Conservation (phyloP, 2,329 filamentous ascomycete genomes). For the Salinomyces thailandicus region DNA sequence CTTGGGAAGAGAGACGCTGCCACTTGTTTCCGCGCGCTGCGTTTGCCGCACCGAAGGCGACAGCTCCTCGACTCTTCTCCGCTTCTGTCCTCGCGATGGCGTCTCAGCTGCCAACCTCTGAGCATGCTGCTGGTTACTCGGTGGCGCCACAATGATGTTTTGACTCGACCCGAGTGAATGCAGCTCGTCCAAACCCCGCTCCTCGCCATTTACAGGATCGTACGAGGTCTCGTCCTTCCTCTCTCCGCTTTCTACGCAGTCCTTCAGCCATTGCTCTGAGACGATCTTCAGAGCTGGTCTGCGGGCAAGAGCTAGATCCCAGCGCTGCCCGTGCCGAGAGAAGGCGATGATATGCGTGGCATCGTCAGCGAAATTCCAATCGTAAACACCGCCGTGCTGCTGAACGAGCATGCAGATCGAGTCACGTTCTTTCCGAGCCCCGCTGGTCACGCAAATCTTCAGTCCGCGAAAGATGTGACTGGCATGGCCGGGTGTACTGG, state of each 20-base stretch:
- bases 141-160: background rate
- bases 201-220: background rate
- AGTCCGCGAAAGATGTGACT: background rate
- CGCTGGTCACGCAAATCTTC: background rate
- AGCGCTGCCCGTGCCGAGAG: background rate
- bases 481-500: background rate
- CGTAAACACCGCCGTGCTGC: background rate
- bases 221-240: background rate
- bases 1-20: too few species aligned
- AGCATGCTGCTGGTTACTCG: background rate
- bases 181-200: background rate
- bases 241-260: background rate
- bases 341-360: background rate
- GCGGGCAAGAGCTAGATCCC: background rate
- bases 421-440: background rate
- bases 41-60: background rate
- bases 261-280: background rate
- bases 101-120: background rate
- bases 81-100: background rate
- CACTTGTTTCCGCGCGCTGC: too few species aligned
- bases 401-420: background rate
- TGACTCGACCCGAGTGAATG: background rate
- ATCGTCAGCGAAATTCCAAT: background rate
- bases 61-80: background rate
- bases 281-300: background rate